Conservation (phyloP, 73 alveolate species). For the Blepharisma stoltei region DNA sequence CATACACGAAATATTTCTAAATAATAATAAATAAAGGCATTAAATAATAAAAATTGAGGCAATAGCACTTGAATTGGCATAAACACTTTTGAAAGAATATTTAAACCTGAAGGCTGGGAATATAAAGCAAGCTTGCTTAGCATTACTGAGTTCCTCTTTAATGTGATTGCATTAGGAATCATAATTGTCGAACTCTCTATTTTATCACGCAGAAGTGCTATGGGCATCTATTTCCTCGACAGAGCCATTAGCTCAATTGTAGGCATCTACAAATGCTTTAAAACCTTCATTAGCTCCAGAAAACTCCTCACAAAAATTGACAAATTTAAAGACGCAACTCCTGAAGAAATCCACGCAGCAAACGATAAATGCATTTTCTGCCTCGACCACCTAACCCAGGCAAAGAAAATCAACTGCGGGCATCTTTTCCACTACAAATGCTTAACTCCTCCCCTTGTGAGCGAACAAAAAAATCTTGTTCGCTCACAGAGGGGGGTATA, state of each 20-base stretch:
- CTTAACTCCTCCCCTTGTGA: too few species aligned
- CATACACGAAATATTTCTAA: too few species aligned
- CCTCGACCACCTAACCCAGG: not conserved
- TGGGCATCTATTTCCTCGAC: conserved; percentile 4
- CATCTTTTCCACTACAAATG: conserved; percentile 16
- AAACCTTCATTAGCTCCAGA: not conserved
- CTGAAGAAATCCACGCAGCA: conserved; percentile 11
- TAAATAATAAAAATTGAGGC: too few species aligned
- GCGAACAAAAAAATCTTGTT: too few species aligned
- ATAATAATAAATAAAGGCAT: too few species aligned
- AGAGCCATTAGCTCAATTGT: not conserved
- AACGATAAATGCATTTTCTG: conserved; percentile 24
- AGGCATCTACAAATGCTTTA: not conserved
- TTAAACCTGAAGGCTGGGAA: conserved; percentile 21
- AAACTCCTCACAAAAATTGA: conserved; percentile 10
- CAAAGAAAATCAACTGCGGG: conserved; percentile 24
- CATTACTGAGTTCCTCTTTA: not conserved
- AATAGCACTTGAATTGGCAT: too few species aligned
- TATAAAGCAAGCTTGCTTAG: not conserved
- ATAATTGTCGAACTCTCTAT: not conserved
- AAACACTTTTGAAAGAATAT: not conserved
- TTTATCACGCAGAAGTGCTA: not conserved
- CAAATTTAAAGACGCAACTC: not conserved
- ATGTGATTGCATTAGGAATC: not conserved
- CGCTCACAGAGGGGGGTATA: too few species aligned